Conservation (phyloP, 2,329 filamentous ascomycete species). For the Paracamarosporium sp. region DNA sequence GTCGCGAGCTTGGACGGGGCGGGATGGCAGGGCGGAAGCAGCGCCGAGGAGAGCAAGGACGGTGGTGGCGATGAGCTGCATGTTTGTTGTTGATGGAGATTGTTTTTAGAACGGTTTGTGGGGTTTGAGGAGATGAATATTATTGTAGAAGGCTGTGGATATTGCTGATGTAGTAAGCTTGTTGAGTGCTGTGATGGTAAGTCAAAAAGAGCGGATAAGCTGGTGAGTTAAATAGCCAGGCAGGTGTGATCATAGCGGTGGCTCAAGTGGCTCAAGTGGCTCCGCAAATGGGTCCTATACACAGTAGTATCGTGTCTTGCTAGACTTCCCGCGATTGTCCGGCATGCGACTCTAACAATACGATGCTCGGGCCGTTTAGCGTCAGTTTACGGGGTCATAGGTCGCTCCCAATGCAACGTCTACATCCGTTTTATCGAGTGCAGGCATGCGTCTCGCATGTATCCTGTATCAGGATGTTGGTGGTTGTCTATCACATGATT, state of each 20-base stretch:
- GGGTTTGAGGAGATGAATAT: no score
- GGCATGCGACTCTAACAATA: background rate
- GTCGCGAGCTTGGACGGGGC: constrained; percentile 8
- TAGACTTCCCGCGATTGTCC: background rate
- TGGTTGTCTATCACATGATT: no score
- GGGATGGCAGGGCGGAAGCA: constrained; percentile 16
- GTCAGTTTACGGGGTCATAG: background rate
- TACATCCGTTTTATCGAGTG: background rate
- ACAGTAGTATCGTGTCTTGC: background rate
- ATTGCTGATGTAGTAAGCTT: background rate
- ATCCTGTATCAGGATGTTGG: background rate
- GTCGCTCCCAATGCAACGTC: background rate
- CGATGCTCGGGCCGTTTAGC: background rate
- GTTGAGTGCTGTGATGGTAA: background rate
- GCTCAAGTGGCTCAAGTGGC: constrained; percentile 2
- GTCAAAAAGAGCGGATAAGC: background rate
- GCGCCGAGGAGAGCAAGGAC: constrained; percentile 18
- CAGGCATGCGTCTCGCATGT: background rate
- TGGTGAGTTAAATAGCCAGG: background rate
- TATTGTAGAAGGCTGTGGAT: background rate
- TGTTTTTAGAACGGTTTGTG: no score
- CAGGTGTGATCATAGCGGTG: background rate
- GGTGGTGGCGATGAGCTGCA: constrained; percentile 19
- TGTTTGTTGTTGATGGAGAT: background rate
- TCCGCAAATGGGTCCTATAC: background rate